These are phyloP conservation scores for Dipteronia dyeriana DNA, from an alignment of 345 rosid genomes.

Conservation along the genomic window DNA sequence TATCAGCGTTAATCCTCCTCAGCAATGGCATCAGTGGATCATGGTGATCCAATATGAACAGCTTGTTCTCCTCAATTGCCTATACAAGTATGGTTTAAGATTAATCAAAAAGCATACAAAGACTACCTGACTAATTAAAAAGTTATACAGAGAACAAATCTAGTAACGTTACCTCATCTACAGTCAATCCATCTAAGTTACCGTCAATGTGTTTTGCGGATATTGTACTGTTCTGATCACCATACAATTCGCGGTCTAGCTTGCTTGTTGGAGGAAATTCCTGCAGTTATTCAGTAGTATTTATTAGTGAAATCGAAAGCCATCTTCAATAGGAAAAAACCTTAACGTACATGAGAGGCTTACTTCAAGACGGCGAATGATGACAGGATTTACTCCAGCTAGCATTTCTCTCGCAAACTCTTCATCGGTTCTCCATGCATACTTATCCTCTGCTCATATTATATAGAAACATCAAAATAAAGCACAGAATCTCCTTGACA, in stretches of 20 bases:
- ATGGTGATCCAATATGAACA: conserved; percentile 82
- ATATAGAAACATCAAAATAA: conserved; percentile 6
- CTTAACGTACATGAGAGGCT: not conserved
- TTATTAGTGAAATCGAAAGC: not conserved
- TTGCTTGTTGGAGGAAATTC: conserved; percentile 73
- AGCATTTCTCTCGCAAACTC: conserved; percentile 89
- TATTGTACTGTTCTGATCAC: conserved; percentile 57
- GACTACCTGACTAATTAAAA: not conserved
- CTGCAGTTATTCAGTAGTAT: conserved; percentile 34
- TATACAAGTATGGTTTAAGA: conserved; percentile 9
- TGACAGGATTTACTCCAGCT: conserved; percentile 68
- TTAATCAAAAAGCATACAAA: not conserved
- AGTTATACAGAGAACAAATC: too few species aligned
- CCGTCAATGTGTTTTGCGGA: conserved; percentile 51
- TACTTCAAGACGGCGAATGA: conserved; percentile 63
- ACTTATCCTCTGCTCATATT: conserved; percentile 47
- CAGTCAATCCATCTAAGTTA: conserved; percentile 47
- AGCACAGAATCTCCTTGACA: too few species aligned
- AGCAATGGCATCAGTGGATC: conserved; percentile 73
- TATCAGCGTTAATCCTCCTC: conserved; percentile 53
- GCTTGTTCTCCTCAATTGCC: conserved; percentile 59
- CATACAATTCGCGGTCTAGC: conserved; percentile 48
- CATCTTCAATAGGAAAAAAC: not conserved
- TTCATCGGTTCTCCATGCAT: conserved; percentile 76
- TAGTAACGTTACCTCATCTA: conserved; percentile 48